Evolutionary conservation across 768 basidiomycete species (phyloP), one percentile per base, ranked within the genome.

Genomic region (Boletus rufocinnamomeus): DNA sequence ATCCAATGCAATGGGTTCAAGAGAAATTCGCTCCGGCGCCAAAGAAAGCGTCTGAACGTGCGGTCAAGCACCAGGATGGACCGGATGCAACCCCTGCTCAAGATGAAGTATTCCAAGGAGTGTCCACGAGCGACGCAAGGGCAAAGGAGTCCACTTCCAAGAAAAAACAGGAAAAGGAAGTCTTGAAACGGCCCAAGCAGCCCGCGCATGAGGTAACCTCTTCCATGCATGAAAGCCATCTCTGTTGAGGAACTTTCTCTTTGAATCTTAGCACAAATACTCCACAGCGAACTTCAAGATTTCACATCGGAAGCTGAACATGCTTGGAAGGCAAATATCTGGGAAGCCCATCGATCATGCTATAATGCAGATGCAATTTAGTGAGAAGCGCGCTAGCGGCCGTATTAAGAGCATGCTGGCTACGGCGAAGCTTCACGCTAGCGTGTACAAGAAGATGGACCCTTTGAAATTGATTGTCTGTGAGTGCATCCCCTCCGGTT

Each of bases 291-390:
- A 85, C 71, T 96, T 97, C 80, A 95, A 95, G 75, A 92, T 95
- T 44, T 96, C 94, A 4, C 90, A 88, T 66, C 84, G 95, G 56
- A 99, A 98, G 73, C 79, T 99, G 56, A 95, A 96, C 73, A 84
- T 87, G 78, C 81, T 99, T 43, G 89, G 87, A 10, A 81, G 85
- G 32, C 93, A 97, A 72, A 90, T 99, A 62, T 82, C 91, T 3
- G 90, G 92, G 21, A 89, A 93, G 66, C 95, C 95, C 19, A 88
- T 98, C 59, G 95, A 98, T 76, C 85, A 88, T 64, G 96, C 96
- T 37, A 96, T 99, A 70, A 78, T 98, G 57, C 96, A 99, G 67
- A 95, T 98, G 92, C 84, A 90, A 71, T 98, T 97, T 74, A 93
- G 90, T 62, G 89, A 95, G 73, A 99, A 99, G 76, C 83, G 93